phyloP scores from a whole-genome alignment of 2,329 filamentous ascomycete species.

The Scleromitrula shiraiana region DNA sequence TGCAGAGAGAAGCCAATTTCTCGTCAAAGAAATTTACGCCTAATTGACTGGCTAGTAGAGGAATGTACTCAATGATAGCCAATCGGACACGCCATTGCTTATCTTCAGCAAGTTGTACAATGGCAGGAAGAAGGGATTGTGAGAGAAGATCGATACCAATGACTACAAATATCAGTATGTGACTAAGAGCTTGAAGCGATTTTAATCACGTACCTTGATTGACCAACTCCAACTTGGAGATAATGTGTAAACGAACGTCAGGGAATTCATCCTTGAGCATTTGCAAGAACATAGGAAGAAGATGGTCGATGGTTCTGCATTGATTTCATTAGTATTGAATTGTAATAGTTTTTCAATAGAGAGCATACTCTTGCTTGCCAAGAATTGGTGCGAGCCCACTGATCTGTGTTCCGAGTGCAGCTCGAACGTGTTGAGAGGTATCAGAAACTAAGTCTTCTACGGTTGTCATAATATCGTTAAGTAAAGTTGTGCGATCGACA shows the following conservation, averaged over 20 bases:
- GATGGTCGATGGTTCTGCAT: conserved; percentile 80
- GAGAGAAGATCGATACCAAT: conserved; percentile 97
- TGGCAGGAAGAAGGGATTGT: conserved; percentile 91
- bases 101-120: conserved; percentile 94
- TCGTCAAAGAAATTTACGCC: conserved; percentile 98
- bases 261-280: conserved; percentile 99
- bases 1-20: conserved; percentile 89
- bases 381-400: conserved; percentile 93
- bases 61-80: conserved; percentile 99
- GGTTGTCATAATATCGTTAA: conserved; percentile 94
- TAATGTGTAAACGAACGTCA: conserved; percentile 96
- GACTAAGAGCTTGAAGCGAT: background rate
- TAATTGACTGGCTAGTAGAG: conserved; percentile 86
- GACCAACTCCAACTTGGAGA: conserved; percentile 97
- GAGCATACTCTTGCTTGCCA: conserved; percentile 86
- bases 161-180: conserved; percentile 44
- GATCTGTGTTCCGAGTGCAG: conserved; percentile 91
- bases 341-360: too few species aligned
- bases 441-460: conserved; percentile 96
- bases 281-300: conserved; percentile 96
- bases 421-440: conserved; percentile 91
- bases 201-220: conserved; percentile 65
- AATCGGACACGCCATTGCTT: conserved; percentile 98
- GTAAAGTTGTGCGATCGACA: conserved; percentile 76
- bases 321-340: conserved; percentile 17